Conservation (phyloP, 192 early-diverging fungal genomes). For the Dissophora ornata region DNA sequence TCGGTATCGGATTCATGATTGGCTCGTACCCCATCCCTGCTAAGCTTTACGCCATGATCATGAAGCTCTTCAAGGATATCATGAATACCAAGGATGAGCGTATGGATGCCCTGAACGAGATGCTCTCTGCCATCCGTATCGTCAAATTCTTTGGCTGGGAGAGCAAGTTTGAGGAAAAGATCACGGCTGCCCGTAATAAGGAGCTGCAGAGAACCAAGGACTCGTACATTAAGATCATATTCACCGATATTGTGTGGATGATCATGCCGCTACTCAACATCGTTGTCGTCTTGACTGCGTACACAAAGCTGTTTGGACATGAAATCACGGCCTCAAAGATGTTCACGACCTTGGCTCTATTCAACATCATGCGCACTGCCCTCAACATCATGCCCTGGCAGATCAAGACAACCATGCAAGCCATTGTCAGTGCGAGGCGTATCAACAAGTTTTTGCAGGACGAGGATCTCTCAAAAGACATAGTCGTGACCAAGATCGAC, state of each 20-base stretch:
- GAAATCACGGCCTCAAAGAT: constrained; percentile 55
- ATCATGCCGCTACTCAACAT: constrained; percentile 71
- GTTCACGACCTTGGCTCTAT: constrained; percentile 79
- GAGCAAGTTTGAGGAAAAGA: constrained; percentile 72
- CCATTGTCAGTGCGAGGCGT: constrained; percentile 70
- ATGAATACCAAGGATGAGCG: constrained; percentile 79
- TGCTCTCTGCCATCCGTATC: constrained; percentile 82
- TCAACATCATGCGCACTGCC: constrained; percentile 71
- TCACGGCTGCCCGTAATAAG: constrained; percentile 68
- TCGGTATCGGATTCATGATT: constrained; percentile 76
- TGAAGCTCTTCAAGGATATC: constrained; percentile 62
- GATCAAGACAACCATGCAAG: constrained; percentile 66
- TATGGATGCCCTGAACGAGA: constrained; percentile 86
- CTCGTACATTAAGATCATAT: constrained; percentile 64
- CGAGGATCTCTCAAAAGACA: constrained; percentile 68
- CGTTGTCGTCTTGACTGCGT: constrained; percentile 67
- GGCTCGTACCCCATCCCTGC: constrained; percentile 70
- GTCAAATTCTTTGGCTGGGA: constrained; percentile 95
- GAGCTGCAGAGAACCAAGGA: constrained; percentile 68
- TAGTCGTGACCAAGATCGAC: constrained; percentile 34
- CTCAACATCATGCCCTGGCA: constrained; percentile 71
- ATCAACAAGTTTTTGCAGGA: constrained; percentile 81
- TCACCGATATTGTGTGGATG: constrained; percentile 65
- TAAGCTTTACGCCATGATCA: constrained; percentile 58
- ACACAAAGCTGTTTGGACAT: constrained; percentile 66